Conservation (phyloP, 352 stramenopile genomes). For the Phytopythium cucurbitacearum region DNA sequence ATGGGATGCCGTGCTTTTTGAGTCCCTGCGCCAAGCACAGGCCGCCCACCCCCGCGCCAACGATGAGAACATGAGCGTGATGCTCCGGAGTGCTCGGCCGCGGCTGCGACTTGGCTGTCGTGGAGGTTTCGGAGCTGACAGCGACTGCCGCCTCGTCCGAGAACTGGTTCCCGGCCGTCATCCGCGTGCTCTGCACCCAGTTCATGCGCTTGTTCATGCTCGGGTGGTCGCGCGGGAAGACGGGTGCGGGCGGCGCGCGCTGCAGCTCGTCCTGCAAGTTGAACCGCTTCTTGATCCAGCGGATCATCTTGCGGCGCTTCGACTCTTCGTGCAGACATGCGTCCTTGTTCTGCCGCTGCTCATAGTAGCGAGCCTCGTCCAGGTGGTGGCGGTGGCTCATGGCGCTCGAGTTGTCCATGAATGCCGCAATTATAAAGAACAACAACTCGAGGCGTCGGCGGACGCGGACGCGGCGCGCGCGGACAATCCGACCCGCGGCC, state of each 20-base stretch:
- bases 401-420: background rate
- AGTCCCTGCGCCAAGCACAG: conserved; percentile 60
- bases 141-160: background rate
- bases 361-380: conserved; percentile 19
- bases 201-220: background rate
- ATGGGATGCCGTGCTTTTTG: conserved; percentile 51
- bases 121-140: background rate
- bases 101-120: background rate
- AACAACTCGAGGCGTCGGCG: too few species aligned
- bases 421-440: background rate
- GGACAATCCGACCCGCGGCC: too few species aligned
- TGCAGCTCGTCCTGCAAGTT: background rate
- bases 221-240: background rate
- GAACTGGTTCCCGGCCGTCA: background rate
- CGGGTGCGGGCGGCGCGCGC: background rate
- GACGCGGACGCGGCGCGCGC: too few species aligned
- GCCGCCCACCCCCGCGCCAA: conserved; percentile 52
- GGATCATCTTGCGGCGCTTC: conserved; percentile 55
- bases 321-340: conserved; percentile 29
- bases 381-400: conserved; percentile 10
- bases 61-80: conserved; percentile 33
- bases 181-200: background rate
- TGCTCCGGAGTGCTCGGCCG: conserved; percentile 8
- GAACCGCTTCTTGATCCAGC: conserved; percentile 57
- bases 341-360: conserved; percentile 32